Conservation (phyloP, 768 basidiomycete species). For the Leccinum subgranulosum region DNA sequence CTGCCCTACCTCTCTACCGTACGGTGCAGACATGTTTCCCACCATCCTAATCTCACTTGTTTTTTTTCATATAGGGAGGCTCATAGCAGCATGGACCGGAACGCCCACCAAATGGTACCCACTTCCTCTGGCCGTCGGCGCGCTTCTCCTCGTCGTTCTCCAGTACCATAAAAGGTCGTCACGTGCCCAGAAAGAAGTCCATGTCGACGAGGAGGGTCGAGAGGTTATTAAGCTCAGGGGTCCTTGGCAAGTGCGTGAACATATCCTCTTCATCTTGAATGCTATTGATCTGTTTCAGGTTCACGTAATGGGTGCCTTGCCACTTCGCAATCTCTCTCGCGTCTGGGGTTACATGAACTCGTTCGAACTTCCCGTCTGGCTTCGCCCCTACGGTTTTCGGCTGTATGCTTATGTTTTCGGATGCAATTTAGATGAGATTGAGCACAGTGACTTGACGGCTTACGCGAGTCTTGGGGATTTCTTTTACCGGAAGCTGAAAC, state of each 20-base stretch:
- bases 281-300: constrained; percentile 48
- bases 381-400: constrained; percentile 85
- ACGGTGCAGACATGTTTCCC: not conserved
- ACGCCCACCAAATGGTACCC: constrained; percentile 97
- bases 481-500: constrained; percentile 87
- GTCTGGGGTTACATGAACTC: constrained; percentile 97
- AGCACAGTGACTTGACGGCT: constrained; percentile 66
- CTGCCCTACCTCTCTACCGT: constrained; percentile 50
- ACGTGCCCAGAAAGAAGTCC: constrained; percentile 57
- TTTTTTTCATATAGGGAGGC: constrained; percentile 41
- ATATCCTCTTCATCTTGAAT: not conserved
- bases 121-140: constrained; percentile 85
- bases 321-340: constrained; percentile 91
- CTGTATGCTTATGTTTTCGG: constrained; percentile 88
- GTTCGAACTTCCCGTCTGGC: constrained; percentile 90
- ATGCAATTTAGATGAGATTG: constrained; percentile 91
- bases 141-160: constrained; percentile 76
- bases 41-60: constrained; percentile 6
- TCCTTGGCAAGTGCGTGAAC: constrained; percentile 78
- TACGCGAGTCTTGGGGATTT: constrained; percentile 93
- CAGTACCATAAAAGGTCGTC: constrained; percentile 65
- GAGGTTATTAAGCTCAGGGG: constrained; percentile 81
- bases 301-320: constrained; percentile 94
- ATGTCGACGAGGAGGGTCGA: constrained; percentile 79
- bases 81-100: constrained; percentile 76